A percentile compares a stretch with the other conserved stretches of the same genome.
These are phyloP conservation scores for Vigna angularis DNA, from an alignment of 306 rosid species.

Conservation along the genomic window DNA sequence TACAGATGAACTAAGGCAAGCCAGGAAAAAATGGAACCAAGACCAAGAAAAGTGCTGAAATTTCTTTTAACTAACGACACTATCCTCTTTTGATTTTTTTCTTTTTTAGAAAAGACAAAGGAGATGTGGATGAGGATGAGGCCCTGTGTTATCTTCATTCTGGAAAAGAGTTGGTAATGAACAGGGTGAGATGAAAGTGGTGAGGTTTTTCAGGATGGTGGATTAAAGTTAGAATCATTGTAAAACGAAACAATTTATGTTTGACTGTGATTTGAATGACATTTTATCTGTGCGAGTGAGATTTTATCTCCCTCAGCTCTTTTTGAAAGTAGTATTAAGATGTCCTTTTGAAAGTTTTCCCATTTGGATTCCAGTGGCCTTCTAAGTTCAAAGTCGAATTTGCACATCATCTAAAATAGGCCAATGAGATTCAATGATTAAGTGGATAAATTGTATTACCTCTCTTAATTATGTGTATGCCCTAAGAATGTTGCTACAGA, in stretches of 20 bases:
- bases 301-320: not conserved
- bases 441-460: not conserved
- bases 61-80: no score
- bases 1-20: no score
- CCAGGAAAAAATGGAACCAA: no score
- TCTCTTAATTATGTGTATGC: not conserved
- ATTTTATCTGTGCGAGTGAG: constrained; percentile 12
- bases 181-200: no score
- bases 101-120: not conserved
- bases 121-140: not conserved
- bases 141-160: not conserved
- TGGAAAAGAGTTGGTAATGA: constrained; percentile 37
- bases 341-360: constrained; percentile 33
- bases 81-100: not conserved
- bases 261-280: not conserved
- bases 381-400: not conserved
- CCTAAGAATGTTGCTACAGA: not conserved
- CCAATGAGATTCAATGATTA: not conserved
- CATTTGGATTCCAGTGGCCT: no score
- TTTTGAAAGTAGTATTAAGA: constrained; percentile 36
- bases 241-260: no score
- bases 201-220: no score
- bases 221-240: no score
- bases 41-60: no score
- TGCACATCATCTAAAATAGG: not conserved